Conservation (phyloP, 2,329 filamentous ascomycete species). For the Dactylellina haptotyla region DNA sequence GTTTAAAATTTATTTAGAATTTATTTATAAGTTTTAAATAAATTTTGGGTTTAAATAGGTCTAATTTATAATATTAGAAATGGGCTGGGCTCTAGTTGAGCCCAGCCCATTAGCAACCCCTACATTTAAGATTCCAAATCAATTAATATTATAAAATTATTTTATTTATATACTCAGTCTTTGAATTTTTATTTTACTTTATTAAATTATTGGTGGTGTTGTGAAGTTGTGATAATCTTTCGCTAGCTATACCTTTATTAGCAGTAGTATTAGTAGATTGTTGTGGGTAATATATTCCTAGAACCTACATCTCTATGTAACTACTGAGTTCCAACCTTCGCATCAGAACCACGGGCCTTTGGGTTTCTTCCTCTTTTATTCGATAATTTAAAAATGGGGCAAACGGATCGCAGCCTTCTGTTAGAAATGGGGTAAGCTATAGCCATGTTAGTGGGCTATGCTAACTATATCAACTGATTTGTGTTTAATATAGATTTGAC, state of each 20-base stretch:
- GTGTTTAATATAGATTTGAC: slow-evolving; percentile 70
- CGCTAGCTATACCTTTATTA: too few relatives aligned
- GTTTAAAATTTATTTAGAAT: not conserved
- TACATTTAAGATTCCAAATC: too few relatives aligned
- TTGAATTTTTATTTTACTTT: too few relatives aligned
- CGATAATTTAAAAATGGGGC: slow-evolving; percentile 63
- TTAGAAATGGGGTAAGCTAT: slow-evolving; percentile 70
- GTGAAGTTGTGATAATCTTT: too few relatives aligned
- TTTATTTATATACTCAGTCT: too few relatives aligned
- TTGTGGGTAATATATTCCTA: too few relatives aligned
- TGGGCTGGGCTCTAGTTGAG: too few relatives aligned
- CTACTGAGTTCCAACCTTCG: not conserved
- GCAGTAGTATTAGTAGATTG: too few relatives aligned
- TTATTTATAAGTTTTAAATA: not conserved
- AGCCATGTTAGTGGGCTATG: not conserved
- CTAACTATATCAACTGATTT: not conserved
- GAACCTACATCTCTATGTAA: not conserved
- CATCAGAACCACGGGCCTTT: not conserved
- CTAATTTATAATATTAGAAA: not conserved
- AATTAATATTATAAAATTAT: too few relatives aligned
- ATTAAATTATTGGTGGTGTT: too few relatives aligned
- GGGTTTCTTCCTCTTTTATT: too few relatives aligned
- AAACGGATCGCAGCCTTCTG: slow-evolving; percentile 71
- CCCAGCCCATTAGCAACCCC: too few relatives aligned
- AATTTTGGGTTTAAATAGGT: not conserved